phyloP scores from a whole-genome alignment of 2,329 filamentous ascomycete species.

The Scedosporium apiospermum region DNA sequence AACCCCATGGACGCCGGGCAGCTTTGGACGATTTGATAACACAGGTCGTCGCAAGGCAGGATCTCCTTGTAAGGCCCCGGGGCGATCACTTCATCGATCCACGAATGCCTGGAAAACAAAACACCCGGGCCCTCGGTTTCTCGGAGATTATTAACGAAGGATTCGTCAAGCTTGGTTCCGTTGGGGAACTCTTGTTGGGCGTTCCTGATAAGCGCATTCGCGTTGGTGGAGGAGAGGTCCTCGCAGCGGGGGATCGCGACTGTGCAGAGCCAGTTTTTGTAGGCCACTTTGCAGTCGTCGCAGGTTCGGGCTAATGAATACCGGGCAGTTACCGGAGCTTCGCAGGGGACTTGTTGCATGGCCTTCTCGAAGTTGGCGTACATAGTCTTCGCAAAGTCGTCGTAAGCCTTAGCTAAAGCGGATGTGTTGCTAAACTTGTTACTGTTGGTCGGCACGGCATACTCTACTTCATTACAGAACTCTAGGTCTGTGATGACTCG shows the following conservation, averaged over 20 bases:
- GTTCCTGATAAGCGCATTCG: conserved; percentile 50
- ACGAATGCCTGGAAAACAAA: conserved; percentile 55
- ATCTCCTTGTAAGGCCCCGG: conserved; percentile 94
- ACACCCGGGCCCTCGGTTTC: conserved; percentile 16
- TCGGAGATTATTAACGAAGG: conserved; percentile 17
- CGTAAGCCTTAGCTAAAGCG: conserved; percentile 64
- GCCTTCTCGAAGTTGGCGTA: conserved; percentile 75
- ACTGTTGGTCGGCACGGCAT: conserved; percentile 79
- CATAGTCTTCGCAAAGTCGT: conserved; percentile 58
- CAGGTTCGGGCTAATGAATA: conserved; percentile 79
- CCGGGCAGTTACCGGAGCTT: conserved; percentile 59
- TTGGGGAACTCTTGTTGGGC: conserved; percentile 62
- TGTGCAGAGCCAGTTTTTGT: conserved; percentile 92
- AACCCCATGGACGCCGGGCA: conserved; percentile 75
- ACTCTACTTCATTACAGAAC: conserved; percentile 82
- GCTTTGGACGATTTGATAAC: conserved; percentile 74
- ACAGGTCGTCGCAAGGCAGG: conserved; percentile 78
- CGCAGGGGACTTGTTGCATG: conserved; percentile 76
- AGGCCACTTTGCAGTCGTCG: conserved; percentile 64
- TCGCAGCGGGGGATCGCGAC: conserved; percentile 88
- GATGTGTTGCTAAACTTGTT: conserved; percentile 48
- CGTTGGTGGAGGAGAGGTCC: conserved; percentile 55
- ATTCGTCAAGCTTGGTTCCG: conserved; percentile 41
- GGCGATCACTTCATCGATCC: conserved; percentile 61
- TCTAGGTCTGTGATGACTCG: conserved; percentile 76